These are phyloP conservation scores for Hanseniaspora meyeri DNA, from an alignment of 805 yeast species.

Conservation along the genomic window DNA sequence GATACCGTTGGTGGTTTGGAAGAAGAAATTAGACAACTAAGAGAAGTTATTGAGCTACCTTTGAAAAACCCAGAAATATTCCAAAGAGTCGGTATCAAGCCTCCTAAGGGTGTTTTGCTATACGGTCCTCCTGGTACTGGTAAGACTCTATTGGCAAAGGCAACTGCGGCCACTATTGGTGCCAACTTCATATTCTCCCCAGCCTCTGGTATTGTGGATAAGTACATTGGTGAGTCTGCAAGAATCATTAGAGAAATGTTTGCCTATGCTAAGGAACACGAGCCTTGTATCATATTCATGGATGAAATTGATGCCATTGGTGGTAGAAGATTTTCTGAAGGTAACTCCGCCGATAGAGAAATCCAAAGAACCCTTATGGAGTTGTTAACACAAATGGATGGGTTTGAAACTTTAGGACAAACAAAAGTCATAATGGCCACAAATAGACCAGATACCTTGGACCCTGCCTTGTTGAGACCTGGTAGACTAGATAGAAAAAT, in stretches of 20 bases:
- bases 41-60: constrained; percentile 96
- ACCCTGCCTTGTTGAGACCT: constrained; percentile 93
- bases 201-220: constrained; percentile 94
- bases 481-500: constrained; percentile 95
- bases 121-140: constrained; percentile 99
- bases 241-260: constrained; percentile 95
- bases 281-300: constrained; percentile 95
- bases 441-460: constrained; percentile 95
- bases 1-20: constrained; percentile 91
- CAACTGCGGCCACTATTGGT: constrained; percentile 97
- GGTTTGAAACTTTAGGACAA: constrained; percentile 91
- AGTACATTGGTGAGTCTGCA: constrained; percentile 95
- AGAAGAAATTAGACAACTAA: constrained; percentile 88
- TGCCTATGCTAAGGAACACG: constrained; percentile 94
- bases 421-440: constrained; percentile 98
- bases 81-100: constrained; percentile 89
- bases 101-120: constrained; percentile 94
- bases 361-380: constrained; percentile 97
- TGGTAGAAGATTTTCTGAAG: constrained; percentile 93
- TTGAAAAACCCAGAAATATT: constrained; percentile 93
- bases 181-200: constrained; percentile 97
- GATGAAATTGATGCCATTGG: constrained; percentile 99
- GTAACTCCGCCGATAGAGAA: constrained; percentile 97
- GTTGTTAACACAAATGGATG: constrained; percentile 94
- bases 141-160: constrained; percentile 88